Conservation (phyloP, 2,329 filamentous ascomycete species). For the Cercospora sesami region DNA sequence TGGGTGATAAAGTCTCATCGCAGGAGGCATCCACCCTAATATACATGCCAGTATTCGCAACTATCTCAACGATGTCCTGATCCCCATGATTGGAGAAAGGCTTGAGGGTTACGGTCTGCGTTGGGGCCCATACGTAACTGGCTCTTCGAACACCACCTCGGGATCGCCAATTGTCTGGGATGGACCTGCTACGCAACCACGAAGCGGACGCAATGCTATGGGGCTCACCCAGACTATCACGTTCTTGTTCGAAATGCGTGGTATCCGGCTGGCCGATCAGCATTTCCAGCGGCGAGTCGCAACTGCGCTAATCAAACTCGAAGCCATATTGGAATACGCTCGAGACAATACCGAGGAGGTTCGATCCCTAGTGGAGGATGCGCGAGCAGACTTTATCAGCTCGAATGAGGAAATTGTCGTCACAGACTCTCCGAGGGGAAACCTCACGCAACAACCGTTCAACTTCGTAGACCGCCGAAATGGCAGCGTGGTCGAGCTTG, state of each 20-base stretch:
- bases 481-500: constrained; percentile 39
- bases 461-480: constrained; percentile 40
- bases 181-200: constrained; percentile 15
- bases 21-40: constrained; percentile 34
- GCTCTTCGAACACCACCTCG: constrained; percentile 20
- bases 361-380: constrained; percentile 35
- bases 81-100: constrained; percentile 31
- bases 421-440: constrained; percentile 36
- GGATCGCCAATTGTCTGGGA: constrained; percentile 23
- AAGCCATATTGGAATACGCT: constrained; percentile 40
- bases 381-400: constrained; percentile 33
- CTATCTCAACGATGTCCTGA: constrained; percentile 38
- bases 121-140: constrained; percentile 41
- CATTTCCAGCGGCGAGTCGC: constrained; percentile 38
- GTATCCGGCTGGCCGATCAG: constrained; percentile 41
- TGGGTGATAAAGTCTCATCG: constrained; percentile 29
- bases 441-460: constrained; percentile 33
- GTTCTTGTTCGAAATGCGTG: constrained; percentile 41
- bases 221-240: constrained; percentile 41
- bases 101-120: constrained; percentile 36
- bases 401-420: constrained; percentile 38
- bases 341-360: constrained; percentile 36
- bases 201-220: constrained; percentile 36
- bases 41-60: constrained; percentile 35
- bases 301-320: constrained; percentile 38